phyloP scores from a whole-genome alignment of 2,329 filamentous ascomycete species.

The Immersiporthe knoxdaviesiana region DNA sequence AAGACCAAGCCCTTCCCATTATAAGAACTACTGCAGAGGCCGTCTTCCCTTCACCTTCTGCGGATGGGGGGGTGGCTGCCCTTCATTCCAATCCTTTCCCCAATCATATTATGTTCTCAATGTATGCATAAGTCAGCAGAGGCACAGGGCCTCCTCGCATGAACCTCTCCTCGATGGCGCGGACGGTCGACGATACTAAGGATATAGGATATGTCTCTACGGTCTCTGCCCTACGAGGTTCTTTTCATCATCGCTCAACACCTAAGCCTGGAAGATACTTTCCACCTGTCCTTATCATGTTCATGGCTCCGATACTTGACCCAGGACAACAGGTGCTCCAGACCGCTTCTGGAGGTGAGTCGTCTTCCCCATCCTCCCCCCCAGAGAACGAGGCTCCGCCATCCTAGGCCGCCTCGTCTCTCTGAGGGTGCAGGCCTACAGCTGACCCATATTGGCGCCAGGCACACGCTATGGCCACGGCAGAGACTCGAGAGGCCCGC shows the following conservation, averaged over 20 bases:
- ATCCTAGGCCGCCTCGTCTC: neutral
- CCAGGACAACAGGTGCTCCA: constrained; percentile 59
- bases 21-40: neutral
- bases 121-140: neutral
- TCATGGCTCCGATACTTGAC: constrained; percentile 54
- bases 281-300: constrained; percentile 58
- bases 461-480: constrained; percentile 39
- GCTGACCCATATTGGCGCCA: constrained; percentile 36
- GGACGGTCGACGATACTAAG: neutral
- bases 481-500: constrained; percentile 40
- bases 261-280: constrained; percentile 61
- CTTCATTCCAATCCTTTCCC: neutral
- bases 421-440: constrained; percentile 47
- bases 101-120: neutral
- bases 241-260: constrained; percentile 59
- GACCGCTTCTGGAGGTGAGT: constrained; percentile 60
- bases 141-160: constrained; percentile 1
- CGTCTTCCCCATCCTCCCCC: constrained; percentile 31
- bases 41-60: neutral
- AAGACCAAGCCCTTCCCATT: neutral
- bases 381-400: no score
- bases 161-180: constrained; percentile 11
- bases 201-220: constrained; percentile 38
- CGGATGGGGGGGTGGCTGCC: neutral
- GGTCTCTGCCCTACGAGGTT: constrained; percentile 64